Evolutionary conservation across 768 basidiomycete species (phyloP).

Genomic region (Epithele typhae): DNA sequence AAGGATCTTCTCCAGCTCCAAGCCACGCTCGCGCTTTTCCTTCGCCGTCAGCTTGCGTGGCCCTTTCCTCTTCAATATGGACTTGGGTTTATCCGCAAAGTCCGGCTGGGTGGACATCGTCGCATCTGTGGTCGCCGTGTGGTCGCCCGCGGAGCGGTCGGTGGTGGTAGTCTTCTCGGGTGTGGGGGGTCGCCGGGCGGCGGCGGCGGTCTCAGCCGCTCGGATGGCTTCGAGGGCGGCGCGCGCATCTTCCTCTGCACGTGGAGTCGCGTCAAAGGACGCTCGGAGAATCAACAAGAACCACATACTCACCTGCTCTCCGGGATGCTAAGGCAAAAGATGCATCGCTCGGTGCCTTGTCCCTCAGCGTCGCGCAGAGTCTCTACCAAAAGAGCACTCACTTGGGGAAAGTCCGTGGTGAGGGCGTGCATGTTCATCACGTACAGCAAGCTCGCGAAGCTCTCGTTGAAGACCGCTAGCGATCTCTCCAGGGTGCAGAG

Average conservation of each 20-base stretch:
- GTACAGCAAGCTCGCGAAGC: conserved; percentile 88
- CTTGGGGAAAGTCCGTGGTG: conserved; percentile 92
- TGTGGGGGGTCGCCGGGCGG: conserved; percentile 26
- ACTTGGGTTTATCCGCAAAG: too few species aligned
- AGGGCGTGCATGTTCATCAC: conserved; percentile 93
- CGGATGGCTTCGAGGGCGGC: conserved; percentile 51
- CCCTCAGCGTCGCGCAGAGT: too few species aligned
- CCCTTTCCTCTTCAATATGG: conserved; percentile 44
- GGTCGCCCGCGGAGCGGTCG: too few species aligned
- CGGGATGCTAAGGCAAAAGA: conserved; percentile 13
- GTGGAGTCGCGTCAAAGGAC: too few species aligned
- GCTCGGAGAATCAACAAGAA: too few species aligned
- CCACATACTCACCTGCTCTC: conserved; percentile 14
- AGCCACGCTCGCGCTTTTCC: conserved; percentile 79
- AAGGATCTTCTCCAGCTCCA: conserved; percentile 67
- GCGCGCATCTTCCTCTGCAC: conserved; percentile 54
- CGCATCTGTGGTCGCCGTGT: too few species aligned
- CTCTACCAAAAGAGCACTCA: too few species aligned
- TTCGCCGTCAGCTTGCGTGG: conserved; percentile 68
- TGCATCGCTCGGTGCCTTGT: conserved; percentile 20
- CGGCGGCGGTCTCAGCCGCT: conserved; percentile 22
- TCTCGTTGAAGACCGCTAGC: conserved; percentile 85
- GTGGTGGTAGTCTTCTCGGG: conserved; percentile 22
- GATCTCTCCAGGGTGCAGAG: conserved; percentile 71
- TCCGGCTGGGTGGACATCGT: neutral